Conservation (phyloP, 2,329 filamentous ascomycete species). For the Sclerotinia trifoliorum region DNA sequence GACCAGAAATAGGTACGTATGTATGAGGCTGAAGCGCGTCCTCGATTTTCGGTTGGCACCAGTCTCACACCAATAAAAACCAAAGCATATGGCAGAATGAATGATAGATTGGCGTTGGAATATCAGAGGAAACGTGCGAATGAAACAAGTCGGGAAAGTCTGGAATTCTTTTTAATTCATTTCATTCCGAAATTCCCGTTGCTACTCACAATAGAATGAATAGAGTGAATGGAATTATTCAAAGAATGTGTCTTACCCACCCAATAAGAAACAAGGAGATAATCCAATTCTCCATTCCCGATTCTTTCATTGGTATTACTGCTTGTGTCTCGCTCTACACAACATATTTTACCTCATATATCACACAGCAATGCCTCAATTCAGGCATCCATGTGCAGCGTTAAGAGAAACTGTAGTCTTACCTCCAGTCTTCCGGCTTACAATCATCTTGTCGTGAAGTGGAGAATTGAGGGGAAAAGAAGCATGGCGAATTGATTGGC, state of each 20-base stretch:
- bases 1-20: not conserved
- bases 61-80: not conserved
- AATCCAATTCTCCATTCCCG: not conserved
- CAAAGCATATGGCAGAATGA: not conserved
- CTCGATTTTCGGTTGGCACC: not conserved
- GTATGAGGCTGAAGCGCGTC: not conserved
- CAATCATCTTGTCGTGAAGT: not conserved
- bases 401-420: not conserved
- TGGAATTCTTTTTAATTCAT: not conserved
- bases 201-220: not conserved
- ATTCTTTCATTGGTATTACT: not conserved
- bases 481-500: not conserved
- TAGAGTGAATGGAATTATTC: not conserved
- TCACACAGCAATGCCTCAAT: not conserved
- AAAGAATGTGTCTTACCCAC: constrained; percentile 5
- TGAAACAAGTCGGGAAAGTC: not conserved
- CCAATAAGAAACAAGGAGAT: not conserved
- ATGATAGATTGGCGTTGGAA: not conserved
- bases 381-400: not conserved
- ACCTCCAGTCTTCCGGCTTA: not conserved
- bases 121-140: not conserved
- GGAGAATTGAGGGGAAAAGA: not conserved
- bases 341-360: not conserved
- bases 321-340: not conserved
- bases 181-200: not conserved